Evolutionary conservation across 257 asterid genomes (phyloP).

Genomic region (Paraleonurus japonicus): DNA sequence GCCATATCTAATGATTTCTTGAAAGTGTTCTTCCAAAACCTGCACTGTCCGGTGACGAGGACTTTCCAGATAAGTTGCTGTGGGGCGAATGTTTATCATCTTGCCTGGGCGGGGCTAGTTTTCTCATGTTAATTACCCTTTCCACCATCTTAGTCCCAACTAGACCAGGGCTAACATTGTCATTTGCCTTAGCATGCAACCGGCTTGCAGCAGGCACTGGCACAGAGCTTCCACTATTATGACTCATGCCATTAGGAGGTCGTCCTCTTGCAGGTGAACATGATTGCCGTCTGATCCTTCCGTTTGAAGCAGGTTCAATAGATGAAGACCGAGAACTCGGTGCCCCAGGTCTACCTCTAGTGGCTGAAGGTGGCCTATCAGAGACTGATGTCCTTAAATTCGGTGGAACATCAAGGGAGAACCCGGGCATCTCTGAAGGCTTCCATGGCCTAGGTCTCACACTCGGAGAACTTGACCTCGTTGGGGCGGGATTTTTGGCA

Average conservation of each 20-base stretch:
- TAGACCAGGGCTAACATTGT: constrained; percentile 78
- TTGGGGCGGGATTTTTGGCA: constrained; percentile 45
- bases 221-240: constrained; percentile 90
- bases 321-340: constrained; percentile 84
- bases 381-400: constrained; percentile 82
- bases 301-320: constrained; percentile 75
- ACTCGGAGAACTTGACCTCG: constrained; percentile 76
- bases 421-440: constrained; percentile 97
- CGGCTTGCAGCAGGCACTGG: constrained; percentile 66
- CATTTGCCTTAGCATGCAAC: constrained; percentile 90
- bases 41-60: constrained; percentile 84
- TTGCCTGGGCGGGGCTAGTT: constrained; percentile 82
- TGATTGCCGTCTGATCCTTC: constrained; percentile 87
- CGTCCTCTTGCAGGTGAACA: constrained; percentile 97
- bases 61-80: constrained; percentile 82
- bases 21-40: constrained; percentile 97
- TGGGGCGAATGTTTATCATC: constrained; percentile 82
- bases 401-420: constrained; percentile 93
- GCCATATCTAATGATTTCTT: constrained; percentile 99
- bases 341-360: constrained; percentile 96
- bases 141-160: constrained; percentile 96
- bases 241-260: constrained; percentile 78
- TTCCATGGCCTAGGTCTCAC: constrained; percentile 88
- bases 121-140: constrained; percentile 94
- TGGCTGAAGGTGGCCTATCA: constrained; percentile 88